Base-by-base conservation (phyloP, 306 rosid species). In the Prunus fruticosa region DNA sequence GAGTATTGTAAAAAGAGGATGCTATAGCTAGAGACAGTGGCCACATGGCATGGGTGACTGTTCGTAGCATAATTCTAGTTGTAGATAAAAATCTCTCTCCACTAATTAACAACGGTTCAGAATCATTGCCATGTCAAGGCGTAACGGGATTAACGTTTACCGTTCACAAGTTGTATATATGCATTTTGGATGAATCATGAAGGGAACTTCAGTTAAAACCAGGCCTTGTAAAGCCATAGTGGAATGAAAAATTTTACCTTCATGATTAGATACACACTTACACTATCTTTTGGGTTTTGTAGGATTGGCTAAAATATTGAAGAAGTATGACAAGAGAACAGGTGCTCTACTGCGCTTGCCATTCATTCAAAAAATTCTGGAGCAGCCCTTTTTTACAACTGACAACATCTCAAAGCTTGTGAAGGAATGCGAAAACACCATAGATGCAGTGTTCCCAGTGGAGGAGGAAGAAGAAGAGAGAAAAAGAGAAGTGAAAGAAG, bases 311-410 rank as follows among this genome's bases (percentile, higher is more conserved):
- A 94, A 94, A 65, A 92, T 94, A 80, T 47, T 94, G 80, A 94
- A 94, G 88, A 94, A 94, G 68, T 90, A 94, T 56, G 98, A 94
- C 86, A 91, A 94, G 86, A 82, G 95, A 23, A 94, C 95, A 19
- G 97, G 97, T 0, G 87, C 91, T 1, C 76, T 92, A 2, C 43
- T 92, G 32, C 88, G 97, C 6, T 70, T 90, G 58, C 89, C 93
- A 56, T 94, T 94, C 88, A 91, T 94, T 19, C 88, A 91, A 78
- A 94, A 81, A 79, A 93, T 91, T 7, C 0, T 90, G 67, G 89
- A 87, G 77, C 96, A 94, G 20, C 98, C 98, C 1, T 94, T 91
- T 76, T 91, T 83, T 58, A 90, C 93, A 9, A 94, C 97, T 0
- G 98, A 94, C 19, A 71, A 85, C 6, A 81, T 94, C 23, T 94